A percentile compares a stretch with the other conserved stretches of the same genome.
These are phyloP conservation scores for Zygosaccharomyces sapae DNA, from an alignment of 1,139 yeast genomes.

Conservation along the genomic window DNA sequence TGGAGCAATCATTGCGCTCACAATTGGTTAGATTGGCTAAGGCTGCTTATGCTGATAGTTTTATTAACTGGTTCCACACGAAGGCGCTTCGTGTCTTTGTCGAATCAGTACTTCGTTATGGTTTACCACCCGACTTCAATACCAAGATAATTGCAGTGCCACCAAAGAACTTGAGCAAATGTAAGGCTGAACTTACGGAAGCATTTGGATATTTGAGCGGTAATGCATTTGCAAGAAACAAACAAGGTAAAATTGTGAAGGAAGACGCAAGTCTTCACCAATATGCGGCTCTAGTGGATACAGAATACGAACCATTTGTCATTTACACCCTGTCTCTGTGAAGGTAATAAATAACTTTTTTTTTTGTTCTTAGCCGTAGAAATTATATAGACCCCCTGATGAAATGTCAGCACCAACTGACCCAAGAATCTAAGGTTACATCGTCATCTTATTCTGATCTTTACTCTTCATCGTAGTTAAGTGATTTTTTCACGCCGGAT, in stretches of 20 bases:
- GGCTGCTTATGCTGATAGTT: constrained; percentile 82
- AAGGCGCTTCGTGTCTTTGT: constrained; percentile 61
- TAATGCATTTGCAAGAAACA: constrained; percentile 66
- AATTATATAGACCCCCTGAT: too few species aligned
- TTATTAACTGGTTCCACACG: constrained; percentile 84
- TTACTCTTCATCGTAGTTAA: background rate
- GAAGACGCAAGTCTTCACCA: constrained; percentile 67
- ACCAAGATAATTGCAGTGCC: constrained; percentile 45
- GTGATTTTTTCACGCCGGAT: background rate
- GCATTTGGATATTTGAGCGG: constrained; percentile 91
- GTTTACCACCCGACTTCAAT: constrained; percentile 89
- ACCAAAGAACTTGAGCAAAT: constrained; percentile 46
- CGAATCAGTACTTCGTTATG: constrained; percentile 82
- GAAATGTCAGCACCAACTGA: background rate
- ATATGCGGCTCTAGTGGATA: constrained; percentile 86
- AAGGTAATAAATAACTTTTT: background rate
- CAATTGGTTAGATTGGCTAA: constrained; percentile 79
- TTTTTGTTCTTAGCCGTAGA: background rate
- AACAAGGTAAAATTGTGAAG: constrained; percentile 55
- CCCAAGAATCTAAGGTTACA: background rate
- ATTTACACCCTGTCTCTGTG: constrained; percentile 49
- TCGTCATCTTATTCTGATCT: background rate
- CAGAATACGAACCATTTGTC: constrained; percentile 95
- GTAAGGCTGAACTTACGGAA: constrained; percentile 62
- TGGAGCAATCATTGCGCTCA: constrained; percentile 69